Percentiles rank a stretch among this genome's conserved stretches.
Conservation (phyloP, 306 rosid species). For the Inga leiocalycina region DNA sequence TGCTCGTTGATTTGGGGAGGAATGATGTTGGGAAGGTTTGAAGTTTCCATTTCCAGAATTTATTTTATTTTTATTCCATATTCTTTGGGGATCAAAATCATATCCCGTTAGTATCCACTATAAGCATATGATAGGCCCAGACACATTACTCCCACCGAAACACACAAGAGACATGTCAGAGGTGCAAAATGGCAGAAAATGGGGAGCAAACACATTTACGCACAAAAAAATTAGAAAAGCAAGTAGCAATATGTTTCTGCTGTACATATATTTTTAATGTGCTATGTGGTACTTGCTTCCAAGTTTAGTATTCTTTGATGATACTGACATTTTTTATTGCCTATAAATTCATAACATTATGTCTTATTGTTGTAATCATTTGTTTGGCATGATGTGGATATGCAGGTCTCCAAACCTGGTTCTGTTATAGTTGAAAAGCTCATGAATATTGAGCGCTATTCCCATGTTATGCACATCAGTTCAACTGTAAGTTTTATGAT, state of each 20-base stretch:
- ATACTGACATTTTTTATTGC: slow-evolving; percentile 6
- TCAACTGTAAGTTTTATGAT: slow-evolving; percentile 75
- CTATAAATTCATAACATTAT: slow-evolving; percentile 9
- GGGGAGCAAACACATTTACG: background rate
- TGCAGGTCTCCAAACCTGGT: slow-evolving; percentile 91
- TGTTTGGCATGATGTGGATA: slow-evolving; percentile 18
- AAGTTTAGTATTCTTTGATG: slow-evolving; percentile 16
- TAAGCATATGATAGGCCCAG: background rate
- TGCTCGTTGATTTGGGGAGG: slow-evolving; percentile 97
- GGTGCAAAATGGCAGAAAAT: background rate
- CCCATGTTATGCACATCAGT: slow-evolving; percentile 99
- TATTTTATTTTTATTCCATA: slow-evolving; percentile 10
- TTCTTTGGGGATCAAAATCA: slow-evolving; percentile 4
- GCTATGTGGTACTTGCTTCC: slow-evolving; percentile 7
- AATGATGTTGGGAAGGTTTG: slow-evolving; percentile 95
- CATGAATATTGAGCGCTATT: slow-evolving; percentile 91
- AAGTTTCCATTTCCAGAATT: slow-evolving; percentile 31
- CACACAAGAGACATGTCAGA: background rate
- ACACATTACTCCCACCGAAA: background rate
- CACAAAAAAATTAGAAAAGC: background rate
- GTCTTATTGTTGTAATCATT: slow-evolving; percentile 20
- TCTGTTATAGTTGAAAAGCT: slow-evolving; percentile 88
- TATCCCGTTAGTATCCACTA: background rate
- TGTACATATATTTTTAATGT: background rate
- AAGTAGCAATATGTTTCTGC: background rate